phyloP scores from a whole-genome alignment of 345 rosid species.

The Arabis hirsuta region DNA sequence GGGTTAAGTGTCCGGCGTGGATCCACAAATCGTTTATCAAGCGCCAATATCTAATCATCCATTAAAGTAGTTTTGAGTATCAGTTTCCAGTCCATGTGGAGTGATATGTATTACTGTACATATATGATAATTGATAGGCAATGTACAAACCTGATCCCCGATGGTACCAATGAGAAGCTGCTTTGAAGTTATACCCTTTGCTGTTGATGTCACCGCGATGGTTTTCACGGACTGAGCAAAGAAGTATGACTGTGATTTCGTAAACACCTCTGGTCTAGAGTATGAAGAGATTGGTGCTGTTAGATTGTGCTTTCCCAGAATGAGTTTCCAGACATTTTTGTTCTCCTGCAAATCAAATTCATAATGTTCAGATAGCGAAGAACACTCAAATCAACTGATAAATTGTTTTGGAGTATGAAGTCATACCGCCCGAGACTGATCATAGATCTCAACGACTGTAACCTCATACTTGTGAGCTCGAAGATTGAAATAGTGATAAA shows the following conservation, averaged over 20 bases:
- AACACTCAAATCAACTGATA: conserved; percentile 21
- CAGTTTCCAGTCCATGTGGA: conserved; percentile 4
- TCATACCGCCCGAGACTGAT: conserved; percentile 97
- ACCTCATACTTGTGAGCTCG: conserved; percentile 97
- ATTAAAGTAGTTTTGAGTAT: conserved; percentile 11
- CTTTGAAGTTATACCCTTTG: conserved; percentile 98
- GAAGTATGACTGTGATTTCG: conserved; percentile 93
- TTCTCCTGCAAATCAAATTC: conserved; percentile 69
- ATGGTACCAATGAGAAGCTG: conserved; percentile 96
- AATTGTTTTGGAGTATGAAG: conserved; percentile 7
- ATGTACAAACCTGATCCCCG: conserved; percentile 54
- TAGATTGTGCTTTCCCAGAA: conserved; percentile 96
- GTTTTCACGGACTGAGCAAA: conserved; percentile 90
- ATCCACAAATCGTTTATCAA: conserved; percentile 93
- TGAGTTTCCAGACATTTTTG: conserved; percentile 90
- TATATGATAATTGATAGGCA: neutral
- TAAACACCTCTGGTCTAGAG: conserved; percentile 85
- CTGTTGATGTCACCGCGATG: conserved; percentile 85
- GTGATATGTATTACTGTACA: neutral
- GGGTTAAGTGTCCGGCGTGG: conserved; percentile 94
- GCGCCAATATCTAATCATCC: conserved; percentile 41
- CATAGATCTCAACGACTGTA: conserved; percentile 92
- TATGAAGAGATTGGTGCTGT: conserved; percentile 78
- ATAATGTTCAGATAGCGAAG: conserved; percentile 6
- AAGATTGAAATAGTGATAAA: conserved; percentile 97